Evolutionary conservation across 2,329 filamentous ascomycete genomes (phyloP).

Genomic region (Colletotrichum filicis): DNA sequence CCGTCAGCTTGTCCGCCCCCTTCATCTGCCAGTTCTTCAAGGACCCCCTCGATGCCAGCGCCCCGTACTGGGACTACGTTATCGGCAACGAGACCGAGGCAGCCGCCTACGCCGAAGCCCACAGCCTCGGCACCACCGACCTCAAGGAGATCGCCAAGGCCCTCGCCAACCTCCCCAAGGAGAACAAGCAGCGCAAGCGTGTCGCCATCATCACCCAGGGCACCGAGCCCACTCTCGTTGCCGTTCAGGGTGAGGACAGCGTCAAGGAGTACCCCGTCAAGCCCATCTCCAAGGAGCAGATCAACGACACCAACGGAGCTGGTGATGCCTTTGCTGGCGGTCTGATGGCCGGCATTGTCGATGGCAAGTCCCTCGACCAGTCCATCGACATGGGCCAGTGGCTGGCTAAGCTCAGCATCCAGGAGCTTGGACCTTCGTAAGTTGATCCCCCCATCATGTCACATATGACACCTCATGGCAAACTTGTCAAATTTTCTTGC

Average conservation of each 20-base stretch:
- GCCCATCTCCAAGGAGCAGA: constrained; percentile 79
- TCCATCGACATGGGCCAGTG: constrained; percentile 94
- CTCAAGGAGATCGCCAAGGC: constrained; percentile 86
- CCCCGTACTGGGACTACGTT: constrained; percentile 94
- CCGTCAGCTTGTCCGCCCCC: constrained; percentile 91
- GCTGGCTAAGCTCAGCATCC: constrained; percentile 93
- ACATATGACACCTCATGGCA: neutral
- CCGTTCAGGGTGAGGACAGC: constrained; percentile 75
- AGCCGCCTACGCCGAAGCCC: constrained; percentile 84
- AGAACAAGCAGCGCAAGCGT: constrained; percentile 85
- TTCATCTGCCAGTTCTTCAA: constrained; percentile 99
- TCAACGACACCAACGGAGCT: constrained; percentile 96
- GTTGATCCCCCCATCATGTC: constrained; percentile 50
- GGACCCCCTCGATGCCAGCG: constrained; percentile 85
- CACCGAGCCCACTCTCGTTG: constrained; percentile 89
- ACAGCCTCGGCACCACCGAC: constrained; percentile 79
- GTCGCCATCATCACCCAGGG: constrained; percentile 95
- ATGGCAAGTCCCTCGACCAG: constrained; percentile 82
- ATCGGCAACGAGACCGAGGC: constrained; percentile 98
- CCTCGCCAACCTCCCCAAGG: constrained; percentile 91
- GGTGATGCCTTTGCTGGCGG: constrained; percentile 97
- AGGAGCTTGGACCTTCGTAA: constrained; percentile 96
- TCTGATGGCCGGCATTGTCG: constrained; percentile 88
- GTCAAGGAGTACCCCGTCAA: constrained; percentile 85
- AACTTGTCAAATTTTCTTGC: neutral